Conservation (phyloP, 371 early-diverging fungal species). For the Fennellomyces sp. region DNA sequence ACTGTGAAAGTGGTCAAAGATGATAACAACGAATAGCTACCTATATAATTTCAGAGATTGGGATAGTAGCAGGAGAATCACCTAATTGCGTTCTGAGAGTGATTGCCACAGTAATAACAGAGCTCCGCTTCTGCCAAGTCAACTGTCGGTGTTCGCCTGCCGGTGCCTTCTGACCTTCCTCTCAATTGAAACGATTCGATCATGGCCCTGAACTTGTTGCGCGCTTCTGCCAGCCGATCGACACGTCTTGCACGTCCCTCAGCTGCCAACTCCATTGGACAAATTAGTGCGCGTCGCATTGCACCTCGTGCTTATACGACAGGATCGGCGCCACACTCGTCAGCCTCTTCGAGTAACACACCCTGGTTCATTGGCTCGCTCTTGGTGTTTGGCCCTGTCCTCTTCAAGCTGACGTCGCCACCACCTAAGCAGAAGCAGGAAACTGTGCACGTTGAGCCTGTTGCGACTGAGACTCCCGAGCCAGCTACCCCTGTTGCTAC, state of each 20-base stretch:
- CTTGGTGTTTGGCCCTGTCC: slow-evolving; percentile 59
- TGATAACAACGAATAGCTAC: no score
- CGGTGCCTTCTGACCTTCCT: not conserved
- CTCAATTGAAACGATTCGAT: not conserved
- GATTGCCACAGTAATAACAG: no score
- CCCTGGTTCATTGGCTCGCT: slow-evolving; percentile 65
- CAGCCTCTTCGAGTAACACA: slow-evolving; percentile 34
- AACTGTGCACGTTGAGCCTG: slow-evolving; percentile 12
- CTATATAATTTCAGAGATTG: no score
- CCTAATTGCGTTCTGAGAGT: no score
- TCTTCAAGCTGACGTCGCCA: slow-evolving; percentile 63
- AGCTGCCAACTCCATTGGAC: not conserved
- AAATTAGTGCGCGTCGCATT: not conserved
- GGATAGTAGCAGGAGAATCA: no score
- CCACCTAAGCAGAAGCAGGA: slow-evolving; percentile 52
- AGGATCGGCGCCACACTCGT: not conserved
- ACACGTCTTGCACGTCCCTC: slow-evolving; percentile 12
- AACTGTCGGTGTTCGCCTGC: no score
- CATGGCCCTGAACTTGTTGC: slow-evolving; percentile 23
- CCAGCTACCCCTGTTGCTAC: slow-evolving; percentile 11
- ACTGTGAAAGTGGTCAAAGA: no score
- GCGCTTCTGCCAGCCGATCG: slow-evolving; percentile 18
- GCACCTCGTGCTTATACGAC: slow-evolving; percentile 14
- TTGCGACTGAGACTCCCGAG: slow-evolving; percentile 1
- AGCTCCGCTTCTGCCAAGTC: no score